A percentile compares a stretch with the other conserved stretches of the same genome.
Evolutionary conservation across 129 eudicot species (phyloP).

Genomic region (Ambrosia artemisiifolia): DNA sequence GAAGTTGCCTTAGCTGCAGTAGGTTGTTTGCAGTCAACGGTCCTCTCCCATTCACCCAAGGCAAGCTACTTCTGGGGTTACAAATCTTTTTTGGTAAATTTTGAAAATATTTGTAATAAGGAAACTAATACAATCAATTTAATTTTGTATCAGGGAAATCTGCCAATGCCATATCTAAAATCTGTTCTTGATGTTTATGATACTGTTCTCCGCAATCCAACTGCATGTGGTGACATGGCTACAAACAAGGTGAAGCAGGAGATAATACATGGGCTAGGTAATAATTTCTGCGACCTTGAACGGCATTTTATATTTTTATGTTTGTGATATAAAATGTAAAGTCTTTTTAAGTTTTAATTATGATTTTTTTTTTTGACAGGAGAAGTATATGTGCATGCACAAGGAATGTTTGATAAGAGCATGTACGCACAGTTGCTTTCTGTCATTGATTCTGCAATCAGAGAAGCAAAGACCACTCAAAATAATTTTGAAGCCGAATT

Average conservation of each 20-base stretch:
- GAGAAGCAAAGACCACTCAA: constrained; percentile 51
- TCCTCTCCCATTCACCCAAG: constrained; percentile 93
- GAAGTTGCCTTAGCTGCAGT: constrained; percentile 97
- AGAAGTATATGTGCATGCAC: constrained; percentile 86
- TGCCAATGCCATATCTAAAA: constrained; percentile 73
- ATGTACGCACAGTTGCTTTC: constrained; percentile 78
- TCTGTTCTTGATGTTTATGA: constrained; percentile 91
- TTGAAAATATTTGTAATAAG: neutral
- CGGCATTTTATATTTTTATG: neutral
- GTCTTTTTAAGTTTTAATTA: neutral
- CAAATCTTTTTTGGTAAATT: neutral
- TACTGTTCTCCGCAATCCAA: constrained; percentile 57
- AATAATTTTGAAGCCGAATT: constrained; percentile 80
- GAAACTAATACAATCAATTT: neutral
- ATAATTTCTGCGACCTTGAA: constrained; percentile 13
- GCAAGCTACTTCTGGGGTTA: constrained; percentile 29
- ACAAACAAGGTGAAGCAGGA: constrained; percentile 90
- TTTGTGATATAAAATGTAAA: neutral
- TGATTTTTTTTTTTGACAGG: constrained; percentile 42
- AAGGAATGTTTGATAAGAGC: constrained; percentile 70
- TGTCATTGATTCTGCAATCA: constrained; percentile 53
- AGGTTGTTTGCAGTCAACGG: constrained; percentile 88
- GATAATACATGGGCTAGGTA: constrained; percentile 94
- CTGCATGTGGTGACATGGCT: constrained; percentile 45
- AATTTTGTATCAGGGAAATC: constrained; percentile 68